Conservation (phyloP, 139 green algal genomes). For the Chlamydomonas applanata region DNA sequence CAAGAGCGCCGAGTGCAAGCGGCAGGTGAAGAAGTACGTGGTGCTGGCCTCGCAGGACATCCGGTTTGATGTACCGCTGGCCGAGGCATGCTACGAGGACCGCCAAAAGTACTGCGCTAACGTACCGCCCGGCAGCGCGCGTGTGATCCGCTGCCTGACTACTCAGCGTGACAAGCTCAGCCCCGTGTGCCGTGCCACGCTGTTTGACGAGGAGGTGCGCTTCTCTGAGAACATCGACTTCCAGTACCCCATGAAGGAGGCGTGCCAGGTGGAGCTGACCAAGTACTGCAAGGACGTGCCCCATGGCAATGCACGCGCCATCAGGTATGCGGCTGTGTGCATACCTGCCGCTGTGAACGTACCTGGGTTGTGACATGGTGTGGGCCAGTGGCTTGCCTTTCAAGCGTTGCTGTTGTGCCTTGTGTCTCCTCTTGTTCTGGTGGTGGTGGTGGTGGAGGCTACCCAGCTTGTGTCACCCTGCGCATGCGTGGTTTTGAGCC, state of each 20-base stretch:
- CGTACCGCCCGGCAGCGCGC: conserved; percentile 64
- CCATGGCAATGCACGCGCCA: conserved; percentile 70
- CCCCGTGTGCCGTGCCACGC: conserved; percentile 59
- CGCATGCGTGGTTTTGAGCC: no score
- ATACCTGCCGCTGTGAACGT: no score
- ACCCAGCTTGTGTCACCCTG: no score
- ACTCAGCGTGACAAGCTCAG: conserved; percentile 63
- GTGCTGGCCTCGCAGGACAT: conserved; percentile 76
- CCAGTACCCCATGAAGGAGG: conserved; percentile 79
- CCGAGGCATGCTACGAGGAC: conserved; percentile 69
- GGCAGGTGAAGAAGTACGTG: conserved; percentile 56
- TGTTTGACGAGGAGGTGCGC: conserved; percentile 65
- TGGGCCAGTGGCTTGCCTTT: no score
- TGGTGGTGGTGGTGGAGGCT: no score
- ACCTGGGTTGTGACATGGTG: no score
- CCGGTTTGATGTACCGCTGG: conserved; percentile 77
- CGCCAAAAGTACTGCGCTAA: conserved; percentile 50
- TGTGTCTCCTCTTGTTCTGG: not conserved
- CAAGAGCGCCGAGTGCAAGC: conserved; percentile 39
- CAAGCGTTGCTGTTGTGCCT: not conserved
- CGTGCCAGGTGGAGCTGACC: conserved; percentile 67
- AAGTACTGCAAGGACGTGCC: conserved; percentile 69
- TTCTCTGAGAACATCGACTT: conserved; percentile 79
- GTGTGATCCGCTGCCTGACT: conserved; percentile 85
- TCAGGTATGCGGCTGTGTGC: conserved; percentile 44